Evolutionary conservation across 352 stramenopile genomes (phyloP).

Genomic region (Globisporangium lucens): DNA sequence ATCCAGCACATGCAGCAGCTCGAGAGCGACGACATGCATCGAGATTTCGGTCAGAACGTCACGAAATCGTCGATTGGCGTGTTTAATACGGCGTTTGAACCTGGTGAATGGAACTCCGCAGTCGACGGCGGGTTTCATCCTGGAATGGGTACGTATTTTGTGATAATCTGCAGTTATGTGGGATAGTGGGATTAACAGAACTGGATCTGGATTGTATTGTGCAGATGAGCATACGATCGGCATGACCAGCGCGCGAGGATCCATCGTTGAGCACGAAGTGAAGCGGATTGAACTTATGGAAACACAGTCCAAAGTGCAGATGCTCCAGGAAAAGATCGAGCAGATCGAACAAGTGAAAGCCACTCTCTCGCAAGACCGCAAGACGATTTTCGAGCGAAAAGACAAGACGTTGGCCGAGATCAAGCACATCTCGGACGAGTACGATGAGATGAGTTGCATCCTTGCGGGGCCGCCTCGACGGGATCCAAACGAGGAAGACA

Average conservation of each 20-base stretch:
- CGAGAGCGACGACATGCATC: conserved; percentile 25
- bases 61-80: conserved; percentile 50
- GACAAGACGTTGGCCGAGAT: conserved; percentile 44
- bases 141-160: conserved; percentile 44
- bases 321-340: conserved; percentile 53
- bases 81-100: conserved; percentile 43
- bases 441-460: conserved; percentile 40
- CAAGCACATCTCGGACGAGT: conserved; percentile 38
- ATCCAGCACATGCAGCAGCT: conserved; percentile 30
- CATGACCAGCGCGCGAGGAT: conserved; percentile 38
- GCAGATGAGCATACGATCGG: conserved; percentile 51
- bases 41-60: conserved; percentile 20
- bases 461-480: conserved; percentile 61
- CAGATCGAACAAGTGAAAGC: conserved; percentile 38
- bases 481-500: conserved; percentile 58
- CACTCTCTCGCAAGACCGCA: conserved; percentile 38
- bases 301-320: conserved; percentile 42
- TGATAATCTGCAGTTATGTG: neutral
- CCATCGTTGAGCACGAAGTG: conserved; percentile 46
- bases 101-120: conserved; percentile 58
- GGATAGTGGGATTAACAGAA: neutral
- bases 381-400: conserved; percentile 49
- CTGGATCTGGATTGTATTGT: conserved; percentile 11
- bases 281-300: conserved; percentile 50
- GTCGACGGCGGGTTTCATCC: conserved; percentile 35